A percentile compares a stretch with the other conserved stretches of the same genome.
Conservation (phyloP, 208 protist genomes). For the Phytomonas sp. region DNA sequence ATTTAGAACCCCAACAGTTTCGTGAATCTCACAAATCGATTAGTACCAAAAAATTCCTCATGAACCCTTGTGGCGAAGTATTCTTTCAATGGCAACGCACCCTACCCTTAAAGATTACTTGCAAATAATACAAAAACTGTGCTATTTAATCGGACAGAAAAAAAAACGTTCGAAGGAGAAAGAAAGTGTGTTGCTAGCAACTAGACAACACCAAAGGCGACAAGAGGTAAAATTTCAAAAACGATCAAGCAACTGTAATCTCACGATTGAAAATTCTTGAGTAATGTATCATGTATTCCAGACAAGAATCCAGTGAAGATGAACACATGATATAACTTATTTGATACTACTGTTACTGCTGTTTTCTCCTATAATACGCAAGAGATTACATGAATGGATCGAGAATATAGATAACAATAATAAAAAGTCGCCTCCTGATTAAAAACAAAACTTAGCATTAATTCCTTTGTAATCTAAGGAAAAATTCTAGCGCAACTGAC, state of each 20-base stretch:
- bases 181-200: not conserved
- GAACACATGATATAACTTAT: too few species aligned
- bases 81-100: too few species aligned
- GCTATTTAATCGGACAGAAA: not conserved
- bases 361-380: not conserved
- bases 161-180: not conserved
- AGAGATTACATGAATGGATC: not conserved
- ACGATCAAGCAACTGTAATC: constrained; percentile 5
- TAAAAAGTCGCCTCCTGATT: not conserved
- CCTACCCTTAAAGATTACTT: too few species aligned
- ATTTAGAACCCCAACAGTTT: too few species aligned
- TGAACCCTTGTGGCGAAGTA: too few species aligned
- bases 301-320: too few species aligned
- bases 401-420: not conserved
- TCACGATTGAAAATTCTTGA: not conserved
- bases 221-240: not conserved
- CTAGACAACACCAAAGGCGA: not conserved
- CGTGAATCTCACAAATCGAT: too few species aligned
- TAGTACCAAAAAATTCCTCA: too few species aligned
- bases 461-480: not conserved
- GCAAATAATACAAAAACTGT: too few species aligned
- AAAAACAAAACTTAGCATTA: not conserved
- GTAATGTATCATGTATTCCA: too few species aligned
- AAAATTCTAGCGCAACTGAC: constrained; percentile 1
- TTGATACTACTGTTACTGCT: not conserved